phyloP scores from a whole-genome alignment of 2,329 filamentous ascomycete genomes.

The Alternaria gaisen region DNA sequence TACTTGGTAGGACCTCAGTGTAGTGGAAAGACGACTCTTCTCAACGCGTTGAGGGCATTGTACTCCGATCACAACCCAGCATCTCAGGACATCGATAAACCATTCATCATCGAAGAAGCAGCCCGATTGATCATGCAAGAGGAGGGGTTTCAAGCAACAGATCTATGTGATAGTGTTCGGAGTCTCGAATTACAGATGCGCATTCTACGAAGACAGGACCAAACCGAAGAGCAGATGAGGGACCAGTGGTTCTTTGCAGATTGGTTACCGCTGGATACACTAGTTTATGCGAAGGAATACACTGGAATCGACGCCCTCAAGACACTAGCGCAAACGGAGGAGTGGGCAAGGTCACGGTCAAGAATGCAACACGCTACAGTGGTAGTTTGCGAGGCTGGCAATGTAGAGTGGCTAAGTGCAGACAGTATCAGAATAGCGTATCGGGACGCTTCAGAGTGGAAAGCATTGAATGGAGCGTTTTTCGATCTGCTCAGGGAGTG shows the following conservation, averaged over 20 bases:
- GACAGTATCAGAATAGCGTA: too few relatives aligned
- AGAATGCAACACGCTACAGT: constrained; percentile 6
- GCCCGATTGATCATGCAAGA: constrained; percentile 4
- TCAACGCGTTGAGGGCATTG: constrained; percentile 1
- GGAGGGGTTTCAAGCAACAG: constrained; percentile 1
- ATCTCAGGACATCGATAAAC: neutral
- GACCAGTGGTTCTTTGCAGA: constrained; percentile 9
- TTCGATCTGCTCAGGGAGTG: too few relatives aligned
- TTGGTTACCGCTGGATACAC: constrained; percentile 4
- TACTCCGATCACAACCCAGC: constrained; percentile 3
- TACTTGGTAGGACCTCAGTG: constrained; percentile 6
- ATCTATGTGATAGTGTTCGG: constrained; percentile 5
- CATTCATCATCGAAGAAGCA: constrained; percentile 5
- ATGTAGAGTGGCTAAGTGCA: too few relatives aligned
- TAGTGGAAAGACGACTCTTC: constrained; percentile 9
- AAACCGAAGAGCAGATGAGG: constrained; percentile 4
- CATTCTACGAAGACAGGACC: constrained; percentile 3
- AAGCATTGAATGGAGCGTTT: too few relatives aligned
- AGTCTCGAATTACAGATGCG: constrained; percentile 5
- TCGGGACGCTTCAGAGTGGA: too few relatives aligned
- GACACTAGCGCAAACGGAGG: constrained; percentile 14
- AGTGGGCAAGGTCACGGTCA: constrained; percentile 6
- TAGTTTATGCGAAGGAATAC: constrained; percentile 8
- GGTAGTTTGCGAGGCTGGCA: constrained; percentile 9
- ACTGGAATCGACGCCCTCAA: neutral